A percentile compares a stretch with the other conserved stretches of the same genome.
Evolutionary conservation across 306 rosid genomes (phyloP).

Genomic region (Gynostemma pentaphyllum): DNA sequence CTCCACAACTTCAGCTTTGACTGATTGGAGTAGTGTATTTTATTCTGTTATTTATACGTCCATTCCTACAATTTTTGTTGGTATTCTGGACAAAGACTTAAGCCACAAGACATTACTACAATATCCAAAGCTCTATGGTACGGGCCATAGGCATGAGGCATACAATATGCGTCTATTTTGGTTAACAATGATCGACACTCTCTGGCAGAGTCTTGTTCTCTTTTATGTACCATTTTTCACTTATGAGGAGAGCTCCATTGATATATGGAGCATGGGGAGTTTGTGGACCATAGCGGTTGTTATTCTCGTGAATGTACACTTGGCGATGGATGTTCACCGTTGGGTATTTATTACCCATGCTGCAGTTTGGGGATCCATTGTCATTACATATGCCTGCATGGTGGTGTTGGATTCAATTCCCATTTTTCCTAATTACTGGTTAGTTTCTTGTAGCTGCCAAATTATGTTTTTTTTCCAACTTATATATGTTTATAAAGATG

Average conservation of each 20-base stretch:
- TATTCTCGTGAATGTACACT: conserved; percentile 77
- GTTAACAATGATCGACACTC: conserved; percentile 86
- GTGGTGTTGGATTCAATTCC: conserved; percentile 84
- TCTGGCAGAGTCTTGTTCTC: conserved; percentile 97
- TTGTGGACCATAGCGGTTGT: conserved; percentile 96
- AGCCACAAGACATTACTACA: conserved; percentile 60
- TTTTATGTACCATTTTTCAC: conserved; percentile 67
- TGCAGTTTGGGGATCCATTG: conserved; percentile 91
- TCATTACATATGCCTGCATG: conserved; percentile 80
- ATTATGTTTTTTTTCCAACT: background rate
- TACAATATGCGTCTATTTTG: conserved; percentile 80
- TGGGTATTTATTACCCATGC: conserved; percentile 71
- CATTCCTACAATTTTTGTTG: conserved; percentile 86
- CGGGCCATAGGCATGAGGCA: conserved; percentile 85
- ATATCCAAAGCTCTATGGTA: conserved; percentile 72
- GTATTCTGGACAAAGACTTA: conserved; percentile 83
- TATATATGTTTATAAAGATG: conserved; percentile 10
- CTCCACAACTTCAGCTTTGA: conserved; percentile 86
- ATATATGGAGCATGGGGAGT: conserved; percentile 93
- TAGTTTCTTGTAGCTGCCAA: conserved; percentile 17
- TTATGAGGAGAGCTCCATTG: conserved; percentile 73
- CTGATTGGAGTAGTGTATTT: conserved; percentile 98
- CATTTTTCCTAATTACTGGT: conserved; percentile 82
- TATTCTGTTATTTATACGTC: conserved; percentile 93
- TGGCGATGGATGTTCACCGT: conserved; percentile 86